Percentiles rank a stretch among this genome's conserved stretches.
phyloP scores from a whole-genome alignment of 371 early-diverging fungal genomes.

The Fennellomyces sp. region DNA sequence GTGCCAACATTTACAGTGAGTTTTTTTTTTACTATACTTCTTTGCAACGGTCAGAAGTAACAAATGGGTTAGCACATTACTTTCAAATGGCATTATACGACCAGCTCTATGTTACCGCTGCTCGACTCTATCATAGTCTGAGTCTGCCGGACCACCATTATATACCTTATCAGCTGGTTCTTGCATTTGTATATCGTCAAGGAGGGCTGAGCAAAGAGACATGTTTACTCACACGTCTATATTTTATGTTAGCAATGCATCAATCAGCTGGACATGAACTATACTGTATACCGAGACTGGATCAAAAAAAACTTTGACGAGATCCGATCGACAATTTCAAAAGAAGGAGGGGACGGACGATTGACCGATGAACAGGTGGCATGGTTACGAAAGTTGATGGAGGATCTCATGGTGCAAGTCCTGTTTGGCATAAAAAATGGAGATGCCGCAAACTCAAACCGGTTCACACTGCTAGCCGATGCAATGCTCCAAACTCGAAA shows the following conservation, averaged over 20 bases:
- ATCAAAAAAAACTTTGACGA: slow-evolving; percentile 52
- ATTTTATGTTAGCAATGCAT: slow-evolving; percentile 45
- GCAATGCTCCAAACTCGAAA: background rate
- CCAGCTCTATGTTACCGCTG: slow-evolving; percentile 53
- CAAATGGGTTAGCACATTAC: slow-evolving; percentile 17
- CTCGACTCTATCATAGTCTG: slow-evolving; percentile 52
- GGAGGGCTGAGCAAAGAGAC: background rate
- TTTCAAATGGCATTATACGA: slow-evolving; percentile 26
- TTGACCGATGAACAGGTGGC: background rate
- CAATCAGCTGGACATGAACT: slow-evolving; percentile 40
- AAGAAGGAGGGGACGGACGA: background rate
- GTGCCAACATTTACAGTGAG: background rate
- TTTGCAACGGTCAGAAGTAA: background rate
- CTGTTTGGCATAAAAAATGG: background rate
- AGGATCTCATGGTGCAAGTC: background rate
- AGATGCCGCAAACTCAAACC: background rate
- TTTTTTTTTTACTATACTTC: background rate
- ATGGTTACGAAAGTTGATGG: background rate
- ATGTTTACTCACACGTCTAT: background rate
- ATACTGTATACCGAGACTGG: slow-evolving; percentile 40
- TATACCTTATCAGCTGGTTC: slow-evolving; percentile 59
- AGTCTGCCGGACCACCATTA: slow-evolving; percentile 53
- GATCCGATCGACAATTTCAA: slow-evolving; percentile 25
- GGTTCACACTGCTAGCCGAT: background rate
- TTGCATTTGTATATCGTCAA: slow-evolving; percentile 44